Conservation (phyloP, 2,329 filamentous ascomycete species). For the Trichoderma pleuroti region DNA sequence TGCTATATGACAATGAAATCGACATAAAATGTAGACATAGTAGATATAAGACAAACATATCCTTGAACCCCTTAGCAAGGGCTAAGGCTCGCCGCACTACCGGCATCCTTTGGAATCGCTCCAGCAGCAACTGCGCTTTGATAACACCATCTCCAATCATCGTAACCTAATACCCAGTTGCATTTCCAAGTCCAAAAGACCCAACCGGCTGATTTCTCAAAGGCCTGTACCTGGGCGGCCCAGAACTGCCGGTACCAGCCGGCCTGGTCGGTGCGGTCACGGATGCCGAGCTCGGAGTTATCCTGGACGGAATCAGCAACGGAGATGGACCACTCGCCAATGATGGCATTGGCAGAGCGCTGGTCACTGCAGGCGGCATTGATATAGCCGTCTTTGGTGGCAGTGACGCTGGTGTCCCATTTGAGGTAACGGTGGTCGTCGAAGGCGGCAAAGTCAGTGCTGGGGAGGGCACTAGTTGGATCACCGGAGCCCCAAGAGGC, state of each 20-base stretch:
- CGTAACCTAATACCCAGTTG: constrained; percentile 34
- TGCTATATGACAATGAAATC: not conserved
- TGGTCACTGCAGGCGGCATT: constrained; percentile 47
- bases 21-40: not conserved
- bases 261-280: constrained; percentile 29
- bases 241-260: constrained; percentile 56
- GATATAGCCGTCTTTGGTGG: constrained; percentile 49
- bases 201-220: constrained; percentile 54
- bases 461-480: constrained; percentile 41
- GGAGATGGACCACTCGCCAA: constrained; percentile 58
- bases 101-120: constrained; percentile 28
- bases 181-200: constrained; percentile 61
- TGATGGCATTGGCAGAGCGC: constrained; percentile 44
- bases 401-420: constrained; percentile 44
- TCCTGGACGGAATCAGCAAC: constrained; percentile 33
- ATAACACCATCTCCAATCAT: constrained; percentile 50
- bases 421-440: constrained; percentile 60
- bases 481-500: constrained; percentile 54
- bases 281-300: not conserved
- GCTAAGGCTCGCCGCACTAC: constrained; percentile 20
- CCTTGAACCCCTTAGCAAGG: constrained; percentile 13
- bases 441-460: constrained; percentile 45
- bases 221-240: constrained; percentile 52
- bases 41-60: not conserved
- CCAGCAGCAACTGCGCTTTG: constrained; percentile 27